Percentiles rank a stretch among this genome's conserved stretches.
phyloP scores from a whole-genome alignment of 2,329 filamentous ascomycete species.

The Annulohypoxylon truncatum region DNA sequence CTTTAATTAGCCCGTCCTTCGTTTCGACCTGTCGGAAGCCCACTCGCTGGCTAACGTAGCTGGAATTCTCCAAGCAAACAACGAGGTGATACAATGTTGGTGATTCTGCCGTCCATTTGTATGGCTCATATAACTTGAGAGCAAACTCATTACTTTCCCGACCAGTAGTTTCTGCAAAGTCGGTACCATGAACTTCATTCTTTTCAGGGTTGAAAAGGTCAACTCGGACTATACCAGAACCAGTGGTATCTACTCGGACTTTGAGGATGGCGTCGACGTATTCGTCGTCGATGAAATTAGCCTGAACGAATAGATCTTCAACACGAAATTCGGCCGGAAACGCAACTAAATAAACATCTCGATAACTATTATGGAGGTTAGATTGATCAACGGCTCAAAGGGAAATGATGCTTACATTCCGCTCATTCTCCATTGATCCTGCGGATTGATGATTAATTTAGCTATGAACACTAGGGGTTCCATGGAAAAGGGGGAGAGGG shows the following conservation, averaged over 20 bases:
- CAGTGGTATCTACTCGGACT: constrained; percentile 58
- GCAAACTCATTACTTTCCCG: constrained; percentile 53
- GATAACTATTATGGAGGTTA: constrained; percentile 51
- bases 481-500: background rate
- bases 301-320: constrained; percentile 66
- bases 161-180: constrained; percentile 56
- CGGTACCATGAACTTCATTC: constrained; percentile 66
- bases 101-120: constrained; percentile 72
- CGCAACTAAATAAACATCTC: constrained; percentile 69
- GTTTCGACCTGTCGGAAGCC: constrained; percentile 71
- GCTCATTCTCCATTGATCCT: constrained; percentile 71
- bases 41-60: constrained; percentile 60
- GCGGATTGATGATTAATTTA: background rate
- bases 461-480: too few relatives aligned
- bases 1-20: constrained; percentile 64
- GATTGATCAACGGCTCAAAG: background rate
- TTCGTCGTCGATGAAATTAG: constrained; percentile 62
- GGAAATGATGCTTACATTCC: constrained; percentile 54
- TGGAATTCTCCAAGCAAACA: constrained; percentile 44
- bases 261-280: constrained; percentile 64
- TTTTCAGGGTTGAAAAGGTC: constrained; percentile 67
- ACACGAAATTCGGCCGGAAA: constrained; percentile 66
- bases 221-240: constrained; percentile 69
- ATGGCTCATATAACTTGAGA: constrained; percentile 56
- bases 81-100: constrained; percentile 64